These are phyloP conservation scores for Colletotrichum viniferum DNA, from an alignment of 2,329 filamentous ascomycete species.

Conservation along the genomic window DNA sequence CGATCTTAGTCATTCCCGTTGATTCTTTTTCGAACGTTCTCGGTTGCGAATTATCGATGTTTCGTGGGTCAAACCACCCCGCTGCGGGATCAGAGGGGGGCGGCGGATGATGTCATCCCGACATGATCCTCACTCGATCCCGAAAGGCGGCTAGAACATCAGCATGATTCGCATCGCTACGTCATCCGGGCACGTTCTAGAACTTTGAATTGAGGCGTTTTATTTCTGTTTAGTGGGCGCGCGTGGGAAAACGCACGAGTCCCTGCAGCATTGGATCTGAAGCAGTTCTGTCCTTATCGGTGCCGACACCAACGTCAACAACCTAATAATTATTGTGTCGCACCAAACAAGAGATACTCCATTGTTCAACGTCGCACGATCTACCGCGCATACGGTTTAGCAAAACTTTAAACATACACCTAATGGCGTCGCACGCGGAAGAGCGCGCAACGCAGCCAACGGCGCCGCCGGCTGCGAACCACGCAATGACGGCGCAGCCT, in stretches of 20 bases:
- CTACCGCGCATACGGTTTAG: not conserved
- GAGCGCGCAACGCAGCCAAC: not conserved
- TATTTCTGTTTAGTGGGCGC: not conserved
- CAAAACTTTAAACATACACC: not conserved
- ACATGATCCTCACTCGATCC: not conserved
- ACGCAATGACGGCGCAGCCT: not conserved
- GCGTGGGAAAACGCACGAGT: not conserved
- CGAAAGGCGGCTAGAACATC: not conserved
- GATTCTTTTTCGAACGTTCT: not conserved
- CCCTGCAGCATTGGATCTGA: not conserved
- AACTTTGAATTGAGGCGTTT: not conserved
- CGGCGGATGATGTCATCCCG: slow-evolving; percentile 10
- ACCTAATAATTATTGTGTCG: not conserved
- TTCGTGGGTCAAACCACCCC: not conserved
- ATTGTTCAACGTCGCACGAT: not conserved
- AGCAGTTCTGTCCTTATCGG: not conserved
- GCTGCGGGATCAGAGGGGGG: not conserved
- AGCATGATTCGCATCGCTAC: not conserved
- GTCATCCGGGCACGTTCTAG: not conserved
- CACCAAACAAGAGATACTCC: fast-evolving
- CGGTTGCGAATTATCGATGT: not conserved
- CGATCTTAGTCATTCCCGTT: not conserved
- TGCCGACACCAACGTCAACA: not conserved
- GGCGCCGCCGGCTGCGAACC: not conserved
- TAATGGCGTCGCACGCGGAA: not conserved